A percentile compares a stretch with the other conserved stretches of the same genome.
phyloP scores from a whole-genome alignment of 2,329 filamentous ascomycete genomes.

The Colletotrichum sp. region DNA sequence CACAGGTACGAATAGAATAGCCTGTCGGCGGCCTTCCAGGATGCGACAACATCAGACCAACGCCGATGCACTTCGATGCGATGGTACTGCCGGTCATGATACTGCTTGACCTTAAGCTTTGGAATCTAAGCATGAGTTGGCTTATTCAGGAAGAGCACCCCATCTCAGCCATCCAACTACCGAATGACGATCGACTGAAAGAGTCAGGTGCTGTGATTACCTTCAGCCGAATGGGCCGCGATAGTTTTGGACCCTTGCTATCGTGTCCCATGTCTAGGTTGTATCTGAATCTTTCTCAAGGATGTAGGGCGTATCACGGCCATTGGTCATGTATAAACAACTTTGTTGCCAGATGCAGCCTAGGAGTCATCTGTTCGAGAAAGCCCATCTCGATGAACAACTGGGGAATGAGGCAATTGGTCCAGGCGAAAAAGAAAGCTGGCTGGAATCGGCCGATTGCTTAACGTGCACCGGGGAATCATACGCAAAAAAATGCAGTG shows the following conservation, averaged over 20 bases:
- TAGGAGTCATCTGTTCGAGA: neutral
- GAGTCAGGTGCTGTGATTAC: slow-evolving; percentile 1
- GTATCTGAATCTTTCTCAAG: neutral
- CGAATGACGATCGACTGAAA: slow-evolving; percentile 6
- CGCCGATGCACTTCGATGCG: neutral
- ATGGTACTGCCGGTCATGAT: neutral
- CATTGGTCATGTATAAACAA: neutral
- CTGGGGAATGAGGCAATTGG: neutral
- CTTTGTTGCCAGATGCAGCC: neutral
- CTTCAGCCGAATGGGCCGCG: neutral
- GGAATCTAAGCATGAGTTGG: neutral
- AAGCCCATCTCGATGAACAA: neutral
- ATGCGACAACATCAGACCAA: neutral
- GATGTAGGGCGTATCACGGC: neutral
- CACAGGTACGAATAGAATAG: neutral
- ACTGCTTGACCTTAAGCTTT: neutral
- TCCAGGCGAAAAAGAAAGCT: neutral
- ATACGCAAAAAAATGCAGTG: neutral
- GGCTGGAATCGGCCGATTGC: neutral
- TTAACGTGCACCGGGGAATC: neutral
- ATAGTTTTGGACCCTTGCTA: slow-evolving; percentile 7
- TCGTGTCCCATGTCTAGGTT: neutral
- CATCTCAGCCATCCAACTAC: neutral
- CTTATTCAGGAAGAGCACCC: neutral
- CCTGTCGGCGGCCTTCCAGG: neutral